Evolutionary conservation across 1,139 yeast species (phyloP).

Genomic region (Torulaspora pretoriensis): DNA sequence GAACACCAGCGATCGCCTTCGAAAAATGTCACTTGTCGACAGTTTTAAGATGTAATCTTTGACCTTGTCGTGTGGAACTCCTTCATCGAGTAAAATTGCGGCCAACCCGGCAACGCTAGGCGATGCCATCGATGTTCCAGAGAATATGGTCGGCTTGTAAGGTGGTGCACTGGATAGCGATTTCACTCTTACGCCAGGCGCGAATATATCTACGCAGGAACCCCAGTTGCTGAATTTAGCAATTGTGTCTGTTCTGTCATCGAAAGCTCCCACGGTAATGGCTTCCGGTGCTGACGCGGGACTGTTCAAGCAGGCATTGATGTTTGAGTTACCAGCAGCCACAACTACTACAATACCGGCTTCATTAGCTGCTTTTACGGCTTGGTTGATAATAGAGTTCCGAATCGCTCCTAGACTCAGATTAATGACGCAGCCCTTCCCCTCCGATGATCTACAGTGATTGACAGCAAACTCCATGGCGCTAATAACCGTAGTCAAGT

Average conservation of each 20-base stretch:
- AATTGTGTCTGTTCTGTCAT: constrained; percentile 61
- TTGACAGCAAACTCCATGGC: constrained; percentile 71
- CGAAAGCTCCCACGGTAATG: constrained; percentile 83
- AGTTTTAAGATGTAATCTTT: constrained; percentile 40
- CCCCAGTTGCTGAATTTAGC: constrained; percentile 89
- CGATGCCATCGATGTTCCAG: constrained; percentile 89
- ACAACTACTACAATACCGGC: constrained; percentile 76
- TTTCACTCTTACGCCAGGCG: constrained; percentile 67
- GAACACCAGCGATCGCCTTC: constrained; percentile 37
- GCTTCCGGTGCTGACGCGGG: constrained; percentile 75
- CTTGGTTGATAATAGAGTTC: constrained; percentile 63
- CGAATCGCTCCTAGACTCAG: constrained; percentile 72
- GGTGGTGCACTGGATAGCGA: constrained; percentile 32
- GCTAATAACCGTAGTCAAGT: constrained; percentile 59
- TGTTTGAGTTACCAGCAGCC: constrained; percentile 82
- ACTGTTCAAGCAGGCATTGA: constrained; percentile 72
- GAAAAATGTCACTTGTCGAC: constrained; percentile 39
- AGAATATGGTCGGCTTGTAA: constrained; percentile 38
- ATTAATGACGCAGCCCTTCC: constrained; percentile 60
- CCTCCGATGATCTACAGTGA: constrained; percentile 44
- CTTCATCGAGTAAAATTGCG: constrained; percentile 61
- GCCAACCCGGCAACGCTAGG: constrained; percentile 75
- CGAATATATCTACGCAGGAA: constrained; percentile 75
- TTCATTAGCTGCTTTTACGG: constrained; percentile 63
- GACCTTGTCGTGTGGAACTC: constrained; percentile 45